Conservation (phyloP, 73 alveolate species). For the Paramecium caudatum region DNA sequence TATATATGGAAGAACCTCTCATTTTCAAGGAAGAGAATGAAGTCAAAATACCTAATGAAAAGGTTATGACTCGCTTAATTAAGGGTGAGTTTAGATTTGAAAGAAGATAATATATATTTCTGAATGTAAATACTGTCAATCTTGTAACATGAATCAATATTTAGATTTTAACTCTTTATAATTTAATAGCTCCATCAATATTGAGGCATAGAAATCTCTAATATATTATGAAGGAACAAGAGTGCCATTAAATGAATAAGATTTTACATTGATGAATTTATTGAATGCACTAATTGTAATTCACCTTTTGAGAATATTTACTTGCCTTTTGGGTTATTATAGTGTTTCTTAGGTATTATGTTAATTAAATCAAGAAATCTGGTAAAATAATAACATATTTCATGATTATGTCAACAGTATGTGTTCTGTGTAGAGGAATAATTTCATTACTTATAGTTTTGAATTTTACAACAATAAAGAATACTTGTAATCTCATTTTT, state of each 20-base stretch:
- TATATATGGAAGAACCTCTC: conserved; percentile 31
- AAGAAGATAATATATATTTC: conserved; percentile 50
- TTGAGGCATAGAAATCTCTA: conserved; percentile 47
- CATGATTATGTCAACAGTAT: conserved; percentile 60
- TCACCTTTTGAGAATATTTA: conserved; percentile 41
- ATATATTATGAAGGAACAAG: conserved; percentile 64
- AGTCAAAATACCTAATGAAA: conserved; percentile 29
- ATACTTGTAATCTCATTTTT: conserved; percentile 27
- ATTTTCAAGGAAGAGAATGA: conserved; percentile 2
- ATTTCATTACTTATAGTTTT: conserved; percentile 35
- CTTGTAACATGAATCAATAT: not conserved
- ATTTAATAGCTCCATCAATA: conserved; percentile 37
- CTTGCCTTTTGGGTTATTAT: conserved; percentile 48
- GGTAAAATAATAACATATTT: conserved; percentile 55
- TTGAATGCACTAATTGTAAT: conserved; percentile 52
- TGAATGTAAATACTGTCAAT: conserved; percentile 58
- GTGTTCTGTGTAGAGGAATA: conserved; percentile 65
- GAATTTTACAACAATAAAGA: conserved; percentile 27
- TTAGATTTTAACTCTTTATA: conserved; percentile 41
- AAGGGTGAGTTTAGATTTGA: conserved; percentile 53
- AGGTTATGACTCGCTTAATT: conserved; percentile 11
- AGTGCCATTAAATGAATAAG: conserved; percentile 44
- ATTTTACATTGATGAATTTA: conserved; percentile 6
- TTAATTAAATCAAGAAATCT: not conserved
- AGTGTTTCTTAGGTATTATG: conserved; percentile 39